These are phyloP conservation scores for Epichloe sibirici DNA, from an alignment of 2,329 filamentous ascomycete genomes.

Conservation along the genomic window DNA sequence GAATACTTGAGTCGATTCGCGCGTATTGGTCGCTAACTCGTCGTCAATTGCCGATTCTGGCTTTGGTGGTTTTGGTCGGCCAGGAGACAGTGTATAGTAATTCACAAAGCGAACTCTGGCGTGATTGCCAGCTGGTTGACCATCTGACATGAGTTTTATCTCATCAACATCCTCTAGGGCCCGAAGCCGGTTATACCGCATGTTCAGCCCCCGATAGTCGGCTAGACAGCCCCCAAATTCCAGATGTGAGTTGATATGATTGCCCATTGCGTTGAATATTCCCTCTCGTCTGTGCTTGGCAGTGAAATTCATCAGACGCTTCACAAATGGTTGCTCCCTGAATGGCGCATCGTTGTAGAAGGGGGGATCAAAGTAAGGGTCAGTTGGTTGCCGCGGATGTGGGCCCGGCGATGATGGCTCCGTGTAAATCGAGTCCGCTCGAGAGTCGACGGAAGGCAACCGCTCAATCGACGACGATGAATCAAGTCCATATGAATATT, in stretches of 20 bases:
- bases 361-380: conserved; percentile 62
- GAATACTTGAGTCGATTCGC: not conserved
- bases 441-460: conserved; percentile 10
- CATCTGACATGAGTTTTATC: conserved; percentile 17
- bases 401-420: not conserved
- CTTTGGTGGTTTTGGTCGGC: conserved; percentile 42
- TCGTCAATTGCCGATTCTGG: not conserved
- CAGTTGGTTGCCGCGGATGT: conserved; percentile 16
- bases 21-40: not conserved
- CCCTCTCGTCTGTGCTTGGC: conserved; percentile 66
- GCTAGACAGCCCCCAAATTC: conserved; percentile 75
- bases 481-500: not conserved
- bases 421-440: not conserved
- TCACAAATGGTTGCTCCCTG: conserved; percentile 56
- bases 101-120: conserved; percentile 68
- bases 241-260: conserved; percentile 66
- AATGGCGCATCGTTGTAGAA: conserved; percentile 65
- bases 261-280: conserved; percentile 55
- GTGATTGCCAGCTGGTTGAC: conserved; percentile 14
- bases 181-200: conserved; percentile 57
- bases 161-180: conserved; percentile 61
- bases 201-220: conserved; percentile 58
- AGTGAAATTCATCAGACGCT: conserved; percentile 60
- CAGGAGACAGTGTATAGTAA: conserved; percentile 81
- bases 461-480: conserved; percentile 9